A percentile compares a stretch with the other conserved stretches of the same genome.
Evolutionary conservation across 495 filamentous ascomycete species (phyloP).

Genomic region (Aspergillus leporis): DNA sequence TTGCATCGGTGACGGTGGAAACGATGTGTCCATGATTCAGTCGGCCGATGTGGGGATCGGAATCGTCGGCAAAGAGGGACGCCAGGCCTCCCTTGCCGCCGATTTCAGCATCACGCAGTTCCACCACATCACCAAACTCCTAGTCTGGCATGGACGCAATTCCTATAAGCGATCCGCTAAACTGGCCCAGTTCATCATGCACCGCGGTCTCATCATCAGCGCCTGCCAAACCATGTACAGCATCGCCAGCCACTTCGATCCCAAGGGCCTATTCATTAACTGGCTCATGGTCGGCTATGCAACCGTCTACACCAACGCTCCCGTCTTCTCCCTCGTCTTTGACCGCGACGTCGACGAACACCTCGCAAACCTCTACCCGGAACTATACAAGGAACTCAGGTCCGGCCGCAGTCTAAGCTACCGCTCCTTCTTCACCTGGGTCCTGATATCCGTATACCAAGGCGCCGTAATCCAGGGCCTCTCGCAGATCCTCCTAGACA

Average conservation of each 20-base stretch:
- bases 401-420: conserved; percentile 82
- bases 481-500: conserved; percentile 80
- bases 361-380: conserved; percentile 91
- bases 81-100: conserved; percentile 90
- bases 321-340: conserved; percentile 94
- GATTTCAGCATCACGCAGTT: conserved; percentile 97
- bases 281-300: conserved; percentile 98
- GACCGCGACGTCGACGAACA: conserved; percentile 94
- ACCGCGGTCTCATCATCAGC: conserved; percentile 90
- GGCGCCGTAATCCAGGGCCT: conserved; percentile 91
- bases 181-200: conserved; percentile 96
- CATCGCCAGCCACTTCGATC: conserved; percentile 86
- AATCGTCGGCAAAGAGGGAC: conserved; percentile 96
- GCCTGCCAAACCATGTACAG: conserved; percentile 98
- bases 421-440: conserved; percentile 94
- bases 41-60: conserved; percentile 97
- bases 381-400: conserved; percentile 95
- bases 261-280: conserved; percentile 90
- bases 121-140: conserved; percentile 90
- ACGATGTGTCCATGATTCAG: conserved; percentile 99
- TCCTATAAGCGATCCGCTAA: conserved; percentile 96
- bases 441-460: conserved; percentile 93
- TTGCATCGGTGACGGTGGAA: conserved; percentile 96
- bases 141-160: conserved; percentile 98
- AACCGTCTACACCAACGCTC: conserved; percentile 91